Evolutionary conservation across 2,329 filamentous ascomycete genomes (phyloP), one percentile per base, ranked within the genome.

Genomic region (Botrytis deweyae): DNA sequence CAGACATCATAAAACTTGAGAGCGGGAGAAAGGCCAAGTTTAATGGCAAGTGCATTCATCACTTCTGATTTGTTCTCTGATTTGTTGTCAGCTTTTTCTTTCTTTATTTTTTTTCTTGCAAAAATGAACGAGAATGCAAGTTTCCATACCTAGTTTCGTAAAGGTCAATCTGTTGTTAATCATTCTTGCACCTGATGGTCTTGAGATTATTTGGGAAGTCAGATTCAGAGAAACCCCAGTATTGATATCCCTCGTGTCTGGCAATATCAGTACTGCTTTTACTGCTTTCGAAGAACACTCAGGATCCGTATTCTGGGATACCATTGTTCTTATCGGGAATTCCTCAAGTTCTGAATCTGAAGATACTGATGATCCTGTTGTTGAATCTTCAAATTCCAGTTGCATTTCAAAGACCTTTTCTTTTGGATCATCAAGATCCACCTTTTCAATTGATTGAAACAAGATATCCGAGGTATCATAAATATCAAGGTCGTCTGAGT

Each of bases 1-100:
- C 91, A 98, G 82, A 98, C 93, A 83, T 98, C 95, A 86, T 97
- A 91, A 84, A 97, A 91, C 79, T 89, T 87, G 64, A 98, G 88
- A 40, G 88, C 86, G n/a, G 84, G 80, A n/a, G 92, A 92, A 73
- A 98, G 89, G 76, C 95, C 95, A 40, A 98, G 92, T 78, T 90
- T 90, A 85, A 92, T 93, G 67, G 97, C 88, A 52, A 98, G 91
- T 62, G 87, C 84, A 72, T 91, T 95, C 91, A 98, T 96, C 46
- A 98, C 90, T 83, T 93, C 90, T 0, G 96, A 95, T 85, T 98
- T 97, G 65, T 81, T 81, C 72, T 81, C 80, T 81, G 10, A 33
- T 58, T 55, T 9, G 3, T 6, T 58, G 18, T 68, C 8, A 68
- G 49, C 33, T 8, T 58, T 3, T 58, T 68, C 33, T 33, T 4